Evolutionary conservation across 192 early-diverging fungal genomes (phyloP), one percentile per base, ranked within the genome.

Genomic region (Mycoemilia scoparia): DNA sequence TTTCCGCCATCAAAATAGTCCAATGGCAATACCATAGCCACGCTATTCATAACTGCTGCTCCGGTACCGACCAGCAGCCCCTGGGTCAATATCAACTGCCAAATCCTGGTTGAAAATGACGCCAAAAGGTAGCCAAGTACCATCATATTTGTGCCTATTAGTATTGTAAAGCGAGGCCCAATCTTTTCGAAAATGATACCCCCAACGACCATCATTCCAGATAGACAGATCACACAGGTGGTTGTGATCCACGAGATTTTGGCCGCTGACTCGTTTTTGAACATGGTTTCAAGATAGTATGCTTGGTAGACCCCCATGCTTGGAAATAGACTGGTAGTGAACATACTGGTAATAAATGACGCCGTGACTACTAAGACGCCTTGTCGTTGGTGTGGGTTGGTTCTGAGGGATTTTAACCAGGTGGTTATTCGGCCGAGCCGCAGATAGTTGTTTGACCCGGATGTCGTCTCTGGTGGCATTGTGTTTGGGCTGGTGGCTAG

Each of bases 81-180:
- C 24, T 67, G 65, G 9, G 65, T 59, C 38, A 67, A 12, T 12
- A 46, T 45, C 34, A 67, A 38, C 45, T 67, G 64, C 64, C 64
- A 67, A 1, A 67, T 21, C 36, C 49, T 26, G 3, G 65, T 62
- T 28, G 50, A 49, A 19, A 67, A 59, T 24, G 65, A 63, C 4
- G 65, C 65, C 21, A 55, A 27, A 8, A 67, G 41, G 17, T 63
- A 51, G 9, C 50, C 31, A 8, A 36, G 8, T n/a, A 49, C 51
- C 54, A 66, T 48, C 0, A 25, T n/a, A 0, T 41, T 9, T n/a
- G 58, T 38, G 1, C 43, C 54, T 0, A 13, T 35, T 2, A 48
- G 45, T 20, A 49, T 59, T 20, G 57, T 41, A 13, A 55, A 11
- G 21, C 62, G 62, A 2, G 57, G 58, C 29, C 57, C 62, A 26